Evolutionary conservation across 2,329 filamentous ascomycete species (phyloP).

Genomic region (Xylaria sp.): DNA sequence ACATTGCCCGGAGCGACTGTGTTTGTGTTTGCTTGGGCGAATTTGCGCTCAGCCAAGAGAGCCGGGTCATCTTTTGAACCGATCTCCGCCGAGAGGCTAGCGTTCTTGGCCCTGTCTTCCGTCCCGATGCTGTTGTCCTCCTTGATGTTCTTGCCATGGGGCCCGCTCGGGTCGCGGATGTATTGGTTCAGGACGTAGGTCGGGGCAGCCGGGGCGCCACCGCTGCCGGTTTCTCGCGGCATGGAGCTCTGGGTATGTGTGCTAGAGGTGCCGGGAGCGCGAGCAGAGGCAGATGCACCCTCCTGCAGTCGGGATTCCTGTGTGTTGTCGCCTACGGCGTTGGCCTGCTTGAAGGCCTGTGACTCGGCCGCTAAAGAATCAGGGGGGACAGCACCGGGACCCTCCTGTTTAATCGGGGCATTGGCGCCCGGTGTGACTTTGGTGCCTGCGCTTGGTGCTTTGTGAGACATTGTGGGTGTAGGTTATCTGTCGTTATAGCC

Average conservation of each 20-base stretch:
- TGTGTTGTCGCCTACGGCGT: slow-evolving; percentile 64
- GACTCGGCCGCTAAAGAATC: slow-evolving; percentile 85
- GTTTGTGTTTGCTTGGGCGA: slow-evolving; percentile 63
- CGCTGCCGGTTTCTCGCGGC: slow-evolving; percentile 53
- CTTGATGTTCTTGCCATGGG: slow-evolving; percentile 58
- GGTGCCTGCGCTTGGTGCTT: slow-evolving; percentile 46
- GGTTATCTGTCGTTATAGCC: background rate
- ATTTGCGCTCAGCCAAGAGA: slow-evolving; percentile 57
- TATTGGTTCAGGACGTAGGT: slow-evolving; percentile 54
- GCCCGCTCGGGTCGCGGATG: slow-evolving; percentile 48
- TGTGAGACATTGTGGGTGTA: slow-evolving; percentile 41
- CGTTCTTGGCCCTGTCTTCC: slow-evolving; percentile 53
- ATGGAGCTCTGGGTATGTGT: slow-evolving; percentile 8
- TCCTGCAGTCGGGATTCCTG: slow-evolving; percentile 56
- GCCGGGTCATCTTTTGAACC: slow-evolving; percentile 62
- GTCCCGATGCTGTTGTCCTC: slow-evolving; percentile 53
- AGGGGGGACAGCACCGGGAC: slow-evolving; percentile 69
- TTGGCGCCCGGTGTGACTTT: slow-evolving; percentile 61
- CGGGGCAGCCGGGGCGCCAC: slow-evolving; percentile 50
- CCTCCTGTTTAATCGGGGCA: slow-evolving; percentile 66
- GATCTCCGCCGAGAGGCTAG: slow-evolving; percentile 55
- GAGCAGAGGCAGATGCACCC: slow-evolving; percentile 23
- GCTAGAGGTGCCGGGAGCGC: slow-evolving; percentile 27
- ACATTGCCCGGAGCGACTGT: slow-evolving; percentile 65
- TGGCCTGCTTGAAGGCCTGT: slow-evolving; percentile 59